Conservation (phyloP, 2,329 filamentous ascomycete genomes). For the Penicillium sp. region DNA sequence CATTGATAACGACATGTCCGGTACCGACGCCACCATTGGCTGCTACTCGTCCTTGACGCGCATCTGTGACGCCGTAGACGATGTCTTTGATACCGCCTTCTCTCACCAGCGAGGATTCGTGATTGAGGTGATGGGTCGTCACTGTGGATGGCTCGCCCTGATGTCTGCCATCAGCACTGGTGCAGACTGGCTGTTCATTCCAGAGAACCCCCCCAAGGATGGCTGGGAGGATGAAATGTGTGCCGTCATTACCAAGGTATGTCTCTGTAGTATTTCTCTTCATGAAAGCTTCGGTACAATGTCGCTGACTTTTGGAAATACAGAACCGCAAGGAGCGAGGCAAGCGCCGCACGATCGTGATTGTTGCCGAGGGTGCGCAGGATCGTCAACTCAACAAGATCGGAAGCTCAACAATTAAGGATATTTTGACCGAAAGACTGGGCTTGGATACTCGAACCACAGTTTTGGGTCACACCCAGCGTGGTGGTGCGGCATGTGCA, state of each 20-base stretch:
- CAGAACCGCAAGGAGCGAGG: conserved; percentile 77
- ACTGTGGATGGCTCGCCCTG: conserved; percentile 95
- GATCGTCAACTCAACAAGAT: conserved; percentile 84
- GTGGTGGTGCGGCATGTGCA: conserved; percentile 86
- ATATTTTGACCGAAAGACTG: conserved; percentile 78
- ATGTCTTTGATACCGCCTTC: conserved; percentile 87
- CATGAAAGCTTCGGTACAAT: background rate
- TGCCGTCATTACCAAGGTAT: conserved; percentile 68
- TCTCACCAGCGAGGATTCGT: conserved; percentile 97
- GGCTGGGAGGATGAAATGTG: conserved; percentile 92
- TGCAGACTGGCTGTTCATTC: conserved; percentile 95
- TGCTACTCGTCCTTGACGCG: conserved; percentile 90
- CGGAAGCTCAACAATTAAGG: conserved; percentile 75
- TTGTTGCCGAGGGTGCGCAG: conserved; percentile 92
- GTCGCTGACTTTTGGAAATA: background rate
- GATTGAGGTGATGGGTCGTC: conserved; percentile 96
- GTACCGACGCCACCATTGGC: conserved; percentile 95
- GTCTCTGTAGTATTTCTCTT: conserved; percentile 14
- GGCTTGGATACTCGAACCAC: conserved; percentile 90
- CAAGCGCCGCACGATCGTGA: conserved; percentile 97
- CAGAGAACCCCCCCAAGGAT: conserved; percentile 82
- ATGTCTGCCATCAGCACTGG: conserved; percentile 95
- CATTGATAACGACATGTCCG: conserved; percentile 97
- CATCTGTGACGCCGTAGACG: conserved; percentile 95
- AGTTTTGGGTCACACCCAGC: conserved; percentile 94